These are phyloP conservation scores for Solanum bukasovii DNA, from an alignment of 257 asterid species.

Conservation along the genomic window DNA sequence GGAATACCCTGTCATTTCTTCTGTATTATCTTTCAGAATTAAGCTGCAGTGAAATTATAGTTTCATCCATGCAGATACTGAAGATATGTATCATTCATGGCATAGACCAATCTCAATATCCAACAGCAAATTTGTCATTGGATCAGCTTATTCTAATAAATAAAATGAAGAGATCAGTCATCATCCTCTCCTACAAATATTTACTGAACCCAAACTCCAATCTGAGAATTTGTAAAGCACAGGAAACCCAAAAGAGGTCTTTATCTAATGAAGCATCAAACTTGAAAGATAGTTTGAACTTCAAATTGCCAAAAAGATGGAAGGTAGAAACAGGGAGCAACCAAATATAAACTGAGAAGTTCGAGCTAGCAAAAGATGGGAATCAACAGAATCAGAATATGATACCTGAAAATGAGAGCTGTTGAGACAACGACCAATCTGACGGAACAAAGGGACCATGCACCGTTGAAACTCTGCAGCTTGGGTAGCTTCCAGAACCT, in stretches of 20 bases:
- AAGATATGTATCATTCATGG: not conserved
- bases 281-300: not conserved
- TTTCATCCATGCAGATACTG: not conserved
- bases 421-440: constrained; percentile 28
- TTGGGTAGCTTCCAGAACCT: constrained; percentile 30
- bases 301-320: not conserved
- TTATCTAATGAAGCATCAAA: not conserved
- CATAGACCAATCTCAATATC: not conserved
- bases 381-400: not conserved
- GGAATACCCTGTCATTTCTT: not conserved
- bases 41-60: not conserved
- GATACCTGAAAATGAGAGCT: constrained; percentile 37
- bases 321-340: not conserved
- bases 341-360: not conserved
- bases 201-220: not conserved
- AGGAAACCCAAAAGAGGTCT: not conserved
- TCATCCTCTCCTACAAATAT: not conserved
- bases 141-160: not conserved
- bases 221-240: not conserved
- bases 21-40: not conserved
- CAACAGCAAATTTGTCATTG: not conserved
- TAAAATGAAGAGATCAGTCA: not conserved
- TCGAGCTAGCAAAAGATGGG: not conserved
- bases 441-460: constrained; percentile 27
- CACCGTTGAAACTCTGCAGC: constrained; percentile 28